Evolutionary conservation across 768 basidiomycete species (phyloP), one percentile per base, ranked within the genome.

Genomic region (Gloeostereum incarnatum): DNA sequence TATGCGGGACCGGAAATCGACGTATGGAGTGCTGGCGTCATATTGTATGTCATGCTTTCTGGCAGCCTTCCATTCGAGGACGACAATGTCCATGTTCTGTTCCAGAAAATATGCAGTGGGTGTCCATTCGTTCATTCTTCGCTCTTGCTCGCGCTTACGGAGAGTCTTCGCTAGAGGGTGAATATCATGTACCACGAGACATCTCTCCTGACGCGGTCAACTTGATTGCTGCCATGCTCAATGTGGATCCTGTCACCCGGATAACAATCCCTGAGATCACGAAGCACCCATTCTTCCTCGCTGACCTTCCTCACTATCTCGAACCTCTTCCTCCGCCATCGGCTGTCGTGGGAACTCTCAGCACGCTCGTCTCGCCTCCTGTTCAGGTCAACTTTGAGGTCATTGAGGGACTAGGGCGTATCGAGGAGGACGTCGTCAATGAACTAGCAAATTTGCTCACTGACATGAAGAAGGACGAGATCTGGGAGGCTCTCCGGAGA

Each of bases 1-100:
- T 99, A 99, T 54, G 91, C 91, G 0, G 96, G 96, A 1, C 93
- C 94, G 0, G 96, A 98, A 61, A 96, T 98, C 51, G 96, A 99
- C 47, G 91, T 98, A 8, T 99, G 96, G 96, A 91, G 88, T 49
- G 88, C 88, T 39, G 96, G 96, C 0, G 94, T 99, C n/a, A 98
- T 99, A 48, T 73, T 99, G 36, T 97, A 93, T 61, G 96, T 98
- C 41, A 92, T 99, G 82, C 73, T 99, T 4, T 93, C 88, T 52
- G 96, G 94, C 4, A 68, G 86, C 33, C 71, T 99, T 21, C 96
- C 96, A 1, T 99, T 99, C 55, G 96, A 98, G 62, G 93, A 98
- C 59, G 91, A 96, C 31, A 87, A 96, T 53, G 91, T 98, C 29
- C 88, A 91, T 35, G 70, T 75, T 1, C 61, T 99, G 8, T 98